A percentile compares a stretch with the other conserved stretches of the same genome.
Evolutionary conservation across 2,329 filamentous ascomycete genomes (phyloP).

Genomic region (Hypoxylon sp.): DNA sequence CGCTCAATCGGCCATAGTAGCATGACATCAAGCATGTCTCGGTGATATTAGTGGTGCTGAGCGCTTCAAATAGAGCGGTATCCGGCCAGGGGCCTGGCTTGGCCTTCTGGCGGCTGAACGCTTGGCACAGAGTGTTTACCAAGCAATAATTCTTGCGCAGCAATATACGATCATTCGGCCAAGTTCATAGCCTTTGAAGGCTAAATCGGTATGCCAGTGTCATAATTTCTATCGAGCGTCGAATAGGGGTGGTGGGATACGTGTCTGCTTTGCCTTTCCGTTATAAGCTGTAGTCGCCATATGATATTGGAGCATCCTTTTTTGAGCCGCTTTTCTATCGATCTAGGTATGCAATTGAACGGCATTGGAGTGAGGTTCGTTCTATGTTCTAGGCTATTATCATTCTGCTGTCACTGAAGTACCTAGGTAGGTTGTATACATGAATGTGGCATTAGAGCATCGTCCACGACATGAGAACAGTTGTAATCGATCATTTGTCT

Average conservation of each 20-base stretch:
- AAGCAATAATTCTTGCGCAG: background rate
- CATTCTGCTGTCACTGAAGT: background rate
- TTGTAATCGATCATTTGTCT: too few relatives aligned
- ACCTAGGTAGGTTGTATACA: too few relatives aligned
- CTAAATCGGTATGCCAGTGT: background rate
- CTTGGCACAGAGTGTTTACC: background rate
- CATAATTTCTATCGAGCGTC: background rate
- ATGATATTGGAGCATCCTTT: background rate
- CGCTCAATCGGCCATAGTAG: background rate
- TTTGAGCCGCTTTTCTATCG: background rate
- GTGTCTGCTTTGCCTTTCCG: background rate
- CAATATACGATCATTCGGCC: background rate
- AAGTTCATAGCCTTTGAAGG: background rate
- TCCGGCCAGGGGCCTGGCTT: background rate
- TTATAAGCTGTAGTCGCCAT: background rate
- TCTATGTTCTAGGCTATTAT: background rate
- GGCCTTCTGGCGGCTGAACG: background rate
- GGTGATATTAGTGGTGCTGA: background rate
- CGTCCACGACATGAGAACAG: too few relatives aligned
- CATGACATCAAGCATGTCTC: background rate
- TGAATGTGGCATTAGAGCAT: too few relatives aligned
- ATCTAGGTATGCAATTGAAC: background rate
- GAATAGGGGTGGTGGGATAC: background rate
- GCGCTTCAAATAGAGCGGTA: background rate
- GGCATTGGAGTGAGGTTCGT: background rate